A percentile compares a stretch with the other conserved stretches of the same genome.
Conservation (phyloP, 2,329 filamentous ascomycete genomes). For the Cryphonectria naterciae region DNA sequence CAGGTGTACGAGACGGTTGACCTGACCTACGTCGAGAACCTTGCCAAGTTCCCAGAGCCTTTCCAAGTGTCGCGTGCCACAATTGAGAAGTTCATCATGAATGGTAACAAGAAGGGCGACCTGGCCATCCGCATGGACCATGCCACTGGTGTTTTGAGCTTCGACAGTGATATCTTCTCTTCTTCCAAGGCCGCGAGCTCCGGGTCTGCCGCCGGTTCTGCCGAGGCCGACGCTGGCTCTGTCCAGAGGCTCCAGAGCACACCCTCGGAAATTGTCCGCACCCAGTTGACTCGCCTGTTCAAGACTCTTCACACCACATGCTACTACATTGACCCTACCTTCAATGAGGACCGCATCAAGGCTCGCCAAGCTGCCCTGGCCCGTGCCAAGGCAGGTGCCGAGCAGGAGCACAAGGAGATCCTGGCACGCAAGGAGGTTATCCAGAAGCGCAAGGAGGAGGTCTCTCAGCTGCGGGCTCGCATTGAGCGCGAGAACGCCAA, state of each 20-base stretch:
- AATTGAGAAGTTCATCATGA: conserved; percentile 99
- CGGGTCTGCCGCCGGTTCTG: conserved; percentile 82
- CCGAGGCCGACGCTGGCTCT: conserved; percentile 80
- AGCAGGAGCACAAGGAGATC: conserved; percentile 85
- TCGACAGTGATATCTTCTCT: conserved; percentile 97
- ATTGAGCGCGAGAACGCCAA: conserved; percentile 92
- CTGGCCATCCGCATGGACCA: conserved; percentile 96
- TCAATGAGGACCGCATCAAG: conserved; percentile 79
- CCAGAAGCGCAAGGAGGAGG: conserved; percentile 94
- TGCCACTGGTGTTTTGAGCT: conserved; percentile 91
- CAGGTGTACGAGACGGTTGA: conserved; percentile 99
- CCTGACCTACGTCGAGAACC: conserved; percentile 86
- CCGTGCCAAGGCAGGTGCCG: conserved; percentile 84
- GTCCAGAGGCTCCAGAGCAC: conserved; percentile 97
- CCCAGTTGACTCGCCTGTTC: conserved; percentile 88
- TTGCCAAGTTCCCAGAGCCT: conserved; percentile 94
- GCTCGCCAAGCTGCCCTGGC: conserved; percentile 80
- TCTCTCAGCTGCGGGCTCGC: conserved; percentile 83
- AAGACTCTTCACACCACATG: conserved; percentile 91
- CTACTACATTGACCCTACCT: conserved; percentile 91
- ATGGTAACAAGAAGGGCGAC: conserved; percentile 99
- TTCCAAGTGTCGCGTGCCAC: conserved; percentile 90
- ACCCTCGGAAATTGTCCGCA: conserved; percentile 94
- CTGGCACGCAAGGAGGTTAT: conserved; percentile 88
- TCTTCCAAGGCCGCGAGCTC: conserved; percentile 90